Base-by-base conservation (phyloP, 768 basidiomycete species). In the Tylopilus balloui region DNA sequence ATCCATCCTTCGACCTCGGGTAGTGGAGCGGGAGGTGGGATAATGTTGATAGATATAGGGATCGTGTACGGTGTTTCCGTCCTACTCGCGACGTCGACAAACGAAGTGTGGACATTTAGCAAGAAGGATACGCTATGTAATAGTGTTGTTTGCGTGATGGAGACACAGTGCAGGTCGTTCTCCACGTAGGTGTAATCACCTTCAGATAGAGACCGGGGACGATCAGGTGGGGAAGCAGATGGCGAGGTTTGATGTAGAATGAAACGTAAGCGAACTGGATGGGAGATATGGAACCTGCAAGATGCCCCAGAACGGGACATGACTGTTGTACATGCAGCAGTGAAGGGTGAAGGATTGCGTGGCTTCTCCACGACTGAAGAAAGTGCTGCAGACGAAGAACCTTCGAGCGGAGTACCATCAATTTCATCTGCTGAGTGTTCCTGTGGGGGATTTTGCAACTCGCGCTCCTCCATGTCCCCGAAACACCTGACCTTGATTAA, bases 301-400 rank as follows among this genome's bases (percentile, higher is more conserved):
- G 91, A 86, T 36, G 92, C 93, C 39, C 95, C 95, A 13, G 93
- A 92, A 7, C 86, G 80, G 12, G 91, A 84, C 23, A 97, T 73
- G 43, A 84, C 74, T 3, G 76, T 73, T 32, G 74, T 70, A 55
- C 78, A 77, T 35, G 73, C 68, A 15, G 75, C 69, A 24, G 72
- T 71, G 51, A 71, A 71, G 17, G 68, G 53, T 4, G 53, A 71
- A 3, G 72, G 71, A 6, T 71, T 62, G 52, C 58, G 60, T 21
- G 60, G 53, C 45, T 61, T 73, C 61, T 62, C 69, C 57, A 21
- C 47, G 36, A 50, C 42, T 5, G 50, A 60, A 44, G 45, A 47
- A 46, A 43, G 50, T 31, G 60, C 46, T 37, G 64, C 57, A 35
- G 68, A 60, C 29, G 72, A 65, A 43, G 69, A 55, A 27, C 70